Evolutionary conservation across 768 basidiomycete species (phyloP).

Genomic region (Mycena galopus): DNA sequence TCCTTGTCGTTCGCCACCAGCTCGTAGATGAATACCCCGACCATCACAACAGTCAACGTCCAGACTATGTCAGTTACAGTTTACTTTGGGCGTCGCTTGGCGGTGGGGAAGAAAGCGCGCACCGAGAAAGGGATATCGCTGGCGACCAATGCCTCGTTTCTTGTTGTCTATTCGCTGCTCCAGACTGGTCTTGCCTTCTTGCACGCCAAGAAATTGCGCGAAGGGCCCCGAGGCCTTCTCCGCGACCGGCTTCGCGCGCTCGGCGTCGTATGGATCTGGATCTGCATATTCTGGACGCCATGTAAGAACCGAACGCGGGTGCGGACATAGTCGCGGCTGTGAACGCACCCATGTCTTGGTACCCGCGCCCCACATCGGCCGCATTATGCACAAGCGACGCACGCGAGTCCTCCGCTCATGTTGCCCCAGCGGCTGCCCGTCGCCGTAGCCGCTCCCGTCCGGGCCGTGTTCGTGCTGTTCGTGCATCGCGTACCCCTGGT

Average conservation of each 20-base stretch:
- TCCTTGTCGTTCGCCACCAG: constrained; percentile 79
- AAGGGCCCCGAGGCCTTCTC: constrained; percentile 61
- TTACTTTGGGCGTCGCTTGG: constrained; percentile 30
- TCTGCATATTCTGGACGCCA: constrained; percentile 67
- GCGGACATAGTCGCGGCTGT: background rate
- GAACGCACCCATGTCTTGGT: constrained; percentile 69
- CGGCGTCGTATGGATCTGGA: constrained; percentile 39
- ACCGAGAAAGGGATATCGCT: constrained; percentile 86
- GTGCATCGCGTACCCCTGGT: constrained; percentile 27
- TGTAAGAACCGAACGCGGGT: too few relatives aligned
- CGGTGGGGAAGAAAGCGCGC: background rate
- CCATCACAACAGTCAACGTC: constrained; percentile 74
- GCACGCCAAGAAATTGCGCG: constrained; percentile 53
- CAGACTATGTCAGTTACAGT: constrained; percentile 70
- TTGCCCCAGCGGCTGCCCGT: constrained; percentile 33
- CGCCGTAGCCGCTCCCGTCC: background rate
- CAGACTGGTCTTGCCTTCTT: constrained; percentile 66
- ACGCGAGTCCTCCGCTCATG: constrained; percentile 47
- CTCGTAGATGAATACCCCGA: constrained; percentile 86
- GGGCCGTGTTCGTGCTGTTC: constrained; percentile 44
- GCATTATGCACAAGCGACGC: constrained; percentile 63
- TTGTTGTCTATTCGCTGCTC: constrained; percentile 92
- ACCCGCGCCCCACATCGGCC: constrained; percentile 56
- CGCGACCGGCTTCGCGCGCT: constrained; percentile 40
- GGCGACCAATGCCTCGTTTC: constrained; percentile 86